phyloP scores from a whole-genome alignment of 2,329 filamentous ascomycete genomes.

The Arthrinium phaeospermum region DNA sequence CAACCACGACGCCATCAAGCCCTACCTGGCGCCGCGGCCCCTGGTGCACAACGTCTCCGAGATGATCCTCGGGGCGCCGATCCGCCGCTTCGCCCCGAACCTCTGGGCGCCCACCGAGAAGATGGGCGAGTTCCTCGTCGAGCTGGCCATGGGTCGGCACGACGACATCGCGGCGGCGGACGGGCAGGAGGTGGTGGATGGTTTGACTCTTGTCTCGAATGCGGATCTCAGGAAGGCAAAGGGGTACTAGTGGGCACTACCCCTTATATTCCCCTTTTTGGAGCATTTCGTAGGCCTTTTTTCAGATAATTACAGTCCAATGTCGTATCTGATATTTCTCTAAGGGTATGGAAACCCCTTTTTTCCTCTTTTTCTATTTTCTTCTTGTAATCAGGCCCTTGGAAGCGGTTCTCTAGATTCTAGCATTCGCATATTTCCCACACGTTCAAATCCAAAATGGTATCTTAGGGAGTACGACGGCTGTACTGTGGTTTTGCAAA shows the following conservation, averaged over 20 bases:
- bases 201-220: conserved; percentile 38
- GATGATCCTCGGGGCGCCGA: neutral
- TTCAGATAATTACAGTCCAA: neutral
- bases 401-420: too few relatives aligned
- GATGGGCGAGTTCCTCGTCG: conserved; percentile 51
- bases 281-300: neutral
- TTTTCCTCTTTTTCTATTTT: too few relatives aligned
- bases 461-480: too few relatives aligned
- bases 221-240: conserved; percentile 32
- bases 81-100: conserved; percentile 3
- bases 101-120: conserved; percentile 48
- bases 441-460: too few relatives aligned
- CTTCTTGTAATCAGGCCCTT: too few relatives aligned
- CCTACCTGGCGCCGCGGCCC: conserved; percentile 46
- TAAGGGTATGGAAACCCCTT: too few relatives aligned
- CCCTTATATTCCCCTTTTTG: neutral
- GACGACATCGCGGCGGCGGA: conserved; percentile 28
- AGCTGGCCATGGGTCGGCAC: conserved; percentile 51
- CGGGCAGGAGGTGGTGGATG: conserved; percentile 31
- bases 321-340: too few relatives aligned
- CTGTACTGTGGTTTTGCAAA: too few relatives aligned
- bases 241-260: neutral
- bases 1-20: conserved; percentile 47
- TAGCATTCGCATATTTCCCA: too few relatives aligned
- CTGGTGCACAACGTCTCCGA: conserved; percentile 22